Conservation (phyloP, 2,329 filamentous ascomycete genomes). For the Cladosporium phlei region DNA sequence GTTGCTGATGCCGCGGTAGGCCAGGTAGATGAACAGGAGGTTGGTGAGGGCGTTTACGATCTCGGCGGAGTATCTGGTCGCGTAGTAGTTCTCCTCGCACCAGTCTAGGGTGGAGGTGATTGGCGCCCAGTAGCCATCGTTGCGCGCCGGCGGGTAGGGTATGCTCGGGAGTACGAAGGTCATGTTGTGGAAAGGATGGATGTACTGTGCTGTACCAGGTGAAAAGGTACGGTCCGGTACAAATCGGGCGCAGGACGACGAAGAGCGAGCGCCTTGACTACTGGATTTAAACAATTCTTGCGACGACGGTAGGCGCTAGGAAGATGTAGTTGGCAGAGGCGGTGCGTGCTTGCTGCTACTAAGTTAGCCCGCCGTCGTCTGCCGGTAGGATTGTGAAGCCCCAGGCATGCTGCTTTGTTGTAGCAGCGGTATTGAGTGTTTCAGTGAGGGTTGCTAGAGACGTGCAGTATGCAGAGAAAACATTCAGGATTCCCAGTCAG, state of each 20-base stretch:
- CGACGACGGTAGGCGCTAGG: conserved; percentile 4
- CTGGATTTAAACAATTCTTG: not conserved
- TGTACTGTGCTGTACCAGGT: not conserved
- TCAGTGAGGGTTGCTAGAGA: too few relatives aligned
- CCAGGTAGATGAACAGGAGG: conserved; percentile 72
- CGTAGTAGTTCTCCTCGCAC: conserved; percentile 79
- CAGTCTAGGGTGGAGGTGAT: conserved; percentile 72
- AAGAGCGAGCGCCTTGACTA: not conserved
- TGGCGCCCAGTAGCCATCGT: conserved; percentile 53
- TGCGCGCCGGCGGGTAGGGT: conserved; percentile 27
- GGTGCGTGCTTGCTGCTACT: conserved; percentile 4
- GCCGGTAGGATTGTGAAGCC: not conserved
- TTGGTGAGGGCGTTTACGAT: conserved; percentile 80
- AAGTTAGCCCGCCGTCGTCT: conserved; percentile 4
- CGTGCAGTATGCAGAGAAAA: too few relatives aligned
- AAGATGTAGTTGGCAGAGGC: conserved; percentile 5
- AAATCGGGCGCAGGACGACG: not conserved
- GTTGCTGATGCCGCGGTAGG: conserved; percentile 67
- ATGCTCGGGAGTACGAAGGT: conserved; percentile 27
- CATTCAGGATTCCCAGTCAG: too few relatives aligned
- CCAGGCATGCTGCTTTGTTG: not conserved
- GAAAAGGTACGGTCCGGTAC: conserved; percentile 6
- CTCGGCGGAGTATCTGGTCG: conserved; percentile 70
- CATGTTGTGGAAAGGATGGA: conserved; percentile 35
- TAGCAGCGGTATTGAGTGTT: too few relatives aligned